A percentile compares a stretch with the other conserved stretches of the same genome.
phyloP scores from a whole-genome alignment of 306 rosid genomes.

The Rosa persica region DNA sequence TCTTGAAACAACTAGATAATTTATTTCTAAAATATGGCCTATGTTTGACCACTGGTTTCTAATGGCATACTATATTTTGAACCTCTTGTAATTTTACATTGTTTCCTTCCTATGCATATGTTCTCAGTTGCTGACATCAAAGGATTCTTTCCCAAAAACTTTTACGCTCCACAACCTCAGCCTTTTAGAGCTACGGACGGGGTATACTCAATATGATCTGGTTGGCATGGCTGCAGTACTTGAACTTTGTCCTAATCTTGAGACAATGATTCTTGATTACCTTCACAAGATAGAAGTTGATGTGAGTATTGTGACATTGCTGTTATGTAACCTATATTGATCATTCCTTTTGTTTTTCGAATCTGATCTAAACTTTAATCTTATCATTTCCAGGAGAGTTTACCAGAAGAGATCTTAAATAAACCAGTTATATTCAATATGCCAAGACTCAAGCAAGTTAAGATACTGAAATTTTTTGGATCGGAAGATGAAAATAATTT shows the following conservation, averaged over 20 bases:
- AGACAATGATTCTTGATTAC: slow-evolving; percentile 10
- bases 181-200: slow-evolving; percentile 3
- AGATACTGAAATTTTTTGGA: not conserved
- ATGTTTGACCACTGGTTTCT: not conserved
- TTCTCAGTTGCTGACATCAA: slow-evolving; percentile 9
- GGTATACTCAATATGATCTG: slow-evolving; percentile 12
- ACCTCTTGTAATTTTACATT: not conserved
- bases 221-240: slow-evolving; percentile 21
- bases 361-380: not conserved
- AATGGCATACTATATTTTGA: not conserved
- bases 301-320: slow-evolving; percentile 8
- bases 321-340: not conserved
- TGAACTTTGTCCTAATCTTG: slow-evolving; percentile 6
- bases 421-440: not conserved
- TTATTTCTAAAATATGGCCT: not conserved
- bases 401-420: not conserved
- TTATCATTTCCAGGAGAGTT: not conserved
- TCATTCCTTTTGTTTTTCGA: not conserved
- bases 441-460: slow-evolving; percentile 18
- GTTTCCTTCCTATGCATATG: not conserved
- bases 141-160: not conserved
- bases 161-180: not conserved
- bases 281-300: not conserved
- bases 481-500: slow-evolving; percentile 12
- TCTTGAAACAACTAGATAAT: not conserved